A percentile compares a stretch with the other conserved stretches of the same genome.
Evolutionary conservation across 75 land plant species (phyloP).

Genomic region (Ceratopteris richardii): DNA sequence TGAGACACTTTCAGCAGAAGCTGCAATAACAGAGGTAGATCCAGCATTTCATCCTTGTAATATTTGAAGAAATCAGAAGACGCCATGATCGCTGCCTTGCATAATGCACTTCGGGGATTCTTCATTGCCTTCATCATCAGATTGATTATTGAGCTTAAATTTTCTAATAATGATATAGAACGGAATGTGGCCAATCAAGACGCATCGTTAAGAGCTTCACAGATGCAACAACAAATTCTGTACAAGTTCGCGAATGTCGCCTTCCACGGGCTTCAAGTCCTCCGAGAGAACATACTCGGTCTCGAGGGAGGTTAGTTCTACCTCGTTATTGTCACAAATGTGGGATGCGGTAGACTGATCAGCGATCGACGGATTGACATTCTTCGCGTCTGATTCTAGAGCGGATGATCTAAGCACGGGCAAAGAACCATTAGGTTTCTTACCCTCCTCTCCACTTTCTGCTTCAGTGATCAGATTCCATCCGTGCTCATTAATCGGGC

Average conservation of each 20-base stretch:
- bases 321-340: too few species aligned
- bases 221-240: conserved; percentile 40
- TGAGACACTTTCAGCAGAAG: conserved; percentile 65
- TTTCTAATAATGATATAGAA: conserved; percentile 22
- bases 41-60: conserved; percentile 35
- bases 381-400: too few species aligned
- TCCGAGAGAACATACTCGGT: conserved; percentile 49
- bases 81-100: conserved; percentile 68
- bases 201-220: conserved; percentile 52
- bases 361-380: too few species aligned
- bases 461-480: too few species aligned
- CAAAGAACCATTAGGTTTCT: too few species aligned
- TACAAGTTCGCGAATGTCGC: conserved; percentile 14
- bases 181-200: conserved; percentile 43
- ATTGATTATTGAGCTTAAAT: conserved; percentile 38
- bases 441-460: too few species aligned
- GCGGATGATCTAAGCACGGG: too few species aligned
- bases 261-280: conserved; percentile 43
- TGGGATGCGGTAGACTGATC: too few species aligned
- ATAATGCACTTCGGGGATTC: conserved; percentile 64
- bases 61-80: conserved; percentile 46
- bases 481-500: too few species aligned
- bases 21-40: conserved; percentile 49
- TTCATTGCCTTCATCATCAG: conserved; percentile 57
- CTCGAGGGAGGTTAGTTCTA: conserved; percentile 1